Evolutionary conservation across 371 early-diverging fungal genomes (phyloP).

Genomic region (Mucor sp.): DNA sequence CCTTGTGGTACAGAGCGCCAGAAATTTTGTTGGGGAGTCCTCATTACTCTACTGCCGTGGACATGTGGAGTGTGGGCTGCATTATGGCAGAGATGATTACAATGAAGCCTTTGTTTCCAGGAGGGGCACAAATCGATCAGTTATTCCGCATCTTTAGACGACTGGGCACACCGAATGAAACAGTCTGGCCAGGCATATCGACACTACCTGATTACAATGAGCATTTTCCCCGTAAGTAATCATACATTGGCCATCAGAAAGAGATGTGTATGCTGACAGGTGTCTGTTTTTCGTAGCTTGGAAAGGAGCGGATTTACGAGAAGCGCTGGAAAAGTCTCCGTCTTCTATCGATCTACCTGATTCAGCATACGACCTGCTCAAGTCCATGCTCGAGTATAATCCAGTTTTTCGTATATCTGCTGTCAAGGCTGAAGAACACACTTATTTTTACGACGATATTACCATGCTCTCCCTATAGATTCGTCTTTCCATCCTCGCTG

Average conservation of each 20-base stretch:
- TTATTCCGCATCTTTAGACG: constrained; percentile 35
- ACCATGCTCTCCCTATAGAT: constrained; percentile 12
- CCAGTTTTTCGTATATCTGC: constrained; percentile 33
- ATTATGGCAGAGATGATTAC: constrained; percentile 96
- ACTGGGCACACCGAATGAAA: constrained; percentile 94
- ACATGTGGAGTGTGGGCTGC: constrained; percentile 99
- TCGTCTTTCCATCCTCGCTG: not conserved
- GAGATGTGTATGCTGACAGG: not conserved
- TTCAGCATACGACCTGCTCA: constrained; percentile 17
- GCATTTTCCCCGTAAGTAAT: constrained; percentile 24
- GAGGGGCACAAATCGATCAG: constrained; percentile 23
- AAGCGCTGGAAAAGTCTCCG: constrained; percentile 1
- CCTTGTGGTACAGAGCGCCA: constrained; percentile 98
- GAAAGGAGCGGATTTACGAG: constrained; percentile 17
- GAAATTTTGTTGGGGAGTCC: constrained; percentile 93
- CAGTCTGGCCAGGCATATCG: constrained; percentile 88
- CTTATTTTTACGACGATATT: constrained; percentile 29
- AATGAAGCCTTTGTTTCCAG: constrained; percentile 83
- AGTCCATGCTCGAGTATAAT: constrained; percentile 34
- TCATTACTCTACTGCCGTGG: constrained; percentile 92
- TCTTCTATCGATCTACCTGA: constrained; percentile 12
- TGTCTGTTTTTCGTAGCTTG: constrained; percentile 15
- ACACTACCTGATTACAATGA: constrained; percentile 56
- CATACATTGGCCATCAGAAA: too few species aligned
- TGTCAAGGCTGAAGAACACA: constrained; percentile 24